Percentiles rank a stretch among this genome's conserved stretches.
phyloP scores from a whole-genome alignment of 2,329 filamentous ascomycete genomes.

The Fusarium nanum region DNA sequence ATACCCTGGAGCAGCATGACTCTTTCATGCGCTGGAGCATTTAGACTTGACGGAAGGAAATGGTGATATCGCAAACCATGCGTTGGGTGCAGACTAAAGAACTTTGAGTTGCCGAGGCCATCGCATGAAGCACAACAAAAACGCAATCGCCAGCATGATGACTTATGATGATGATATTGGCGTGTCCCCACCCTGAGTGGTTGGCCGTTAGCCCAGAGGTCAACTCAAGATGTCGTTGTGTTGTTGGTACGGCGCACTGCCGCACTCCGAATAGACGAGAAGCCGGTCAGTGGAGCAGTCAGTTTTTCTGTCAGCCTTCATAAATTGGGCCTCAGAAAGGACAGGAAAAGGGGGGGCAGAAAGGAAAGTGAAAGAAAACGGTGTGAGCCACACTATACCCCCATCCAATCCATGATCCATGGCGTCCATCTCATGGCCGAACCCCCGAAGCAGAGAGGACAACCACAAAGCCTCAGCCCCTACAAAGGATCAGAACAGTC shows the following conservation, averaged over 20 bases:
- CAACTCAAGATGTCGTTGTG: conserved; percentile 30
- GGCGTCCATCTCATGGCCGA: conserved; percentile 35
- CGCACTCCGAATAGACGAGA: conserved; percentile 39
- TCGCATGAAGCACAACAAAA: conserved; percentile 28
- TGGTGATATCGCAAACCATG: neutral
- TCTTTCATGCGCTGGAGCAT: conserved; percentile 23
- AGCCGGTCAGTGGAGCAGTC: neutral
- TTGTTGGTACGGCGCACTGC: conserved; percentile 36
- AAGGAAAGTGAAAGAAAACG: conserved; percentile 41
- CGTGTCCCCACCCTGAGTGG: conserved; percentile 33
- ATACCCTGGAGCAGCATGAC: conserved; percentile 10
- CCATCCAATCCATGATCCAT: conserved; percentile 28
- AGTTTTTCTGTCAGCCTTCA: conserved; percentile 30
- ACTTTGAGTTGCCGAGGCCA: conserved; percentile 18
- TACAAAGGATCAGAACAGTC: conserved; percentile 27
- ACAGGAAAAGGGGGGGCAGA: conserved; percentile 12
- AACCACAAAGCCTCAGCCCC: conserved; percentile 38
- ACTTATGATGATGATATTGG: conserved; percentile 38
- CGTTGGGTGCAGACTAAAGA: neutral
- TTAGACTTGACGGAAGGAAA: neutral
- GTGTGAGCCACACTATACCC: conserved; percentile 32
- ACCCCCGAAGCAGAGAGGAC: conserved; percentile 22
- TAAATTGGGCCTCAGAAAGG: neutral
- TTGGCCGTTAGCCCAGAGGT: conserved; percentile 32
- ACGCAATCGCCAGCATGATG: conserved; percentile 33